These are phyloP conservation scores for Dittrichia graveolens DNA, from an alignment of 129 eudicot genomes.

Conservation along the genomic window DNA sequence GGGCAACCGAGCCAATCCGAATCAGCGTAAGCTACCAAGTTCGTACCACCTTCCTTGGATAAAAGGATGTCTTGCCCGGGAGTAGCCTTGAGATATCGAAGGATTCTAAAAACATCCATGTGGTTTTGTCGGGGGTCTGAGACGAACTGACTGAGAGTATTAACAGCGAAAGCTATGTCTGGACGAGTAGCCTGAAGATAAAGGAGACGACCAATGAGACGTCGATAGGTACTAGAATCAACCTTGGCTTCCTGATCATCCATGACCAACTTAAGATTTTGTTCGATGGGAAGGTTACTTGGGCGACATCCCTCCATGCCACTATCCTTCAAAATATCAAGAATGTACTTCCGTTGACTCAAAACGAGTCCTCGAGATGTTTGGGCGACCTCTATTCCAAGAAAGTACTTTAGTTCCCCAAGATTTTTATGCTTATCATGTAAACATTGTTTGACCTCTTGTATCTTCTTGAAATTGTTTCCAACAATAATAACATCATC, in stretches of 20 bases:
- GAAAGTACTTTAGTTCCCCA: neutral
- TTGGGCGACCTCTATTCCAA: conserved; percentile 4
- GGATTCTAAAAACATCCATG: neutral
- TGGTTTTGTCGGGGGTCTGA: neutral
- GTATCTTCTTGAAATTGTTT: neutral
- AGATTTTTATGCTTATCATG: conserved; percentile 6
- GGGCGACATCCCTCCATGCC: neutral
- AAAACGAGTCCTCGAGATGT: neutral
- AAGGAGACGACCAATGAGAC: neutral
- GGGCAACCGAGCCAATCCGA: neutral
- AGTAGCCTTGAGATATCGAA: neutral
- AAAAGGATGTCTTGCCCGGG: neutral
- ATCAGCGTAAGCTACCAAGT: neutral
- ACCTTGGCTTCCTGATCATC: neutral
- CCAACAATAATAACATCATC: conserved; percentile 12
- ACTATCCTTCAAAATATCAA: neutral
- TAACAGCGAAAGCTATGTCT: neutral
- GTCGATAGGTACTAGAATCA: neutral
- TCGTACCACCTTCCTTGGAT: neutral
- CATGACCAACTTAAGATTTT: neutral
- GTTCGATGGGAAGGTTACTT: neutral
- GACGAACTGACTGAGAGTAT: neutral
- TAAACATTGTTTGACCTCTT: neutral
- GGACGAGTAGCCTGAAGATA: neutral
- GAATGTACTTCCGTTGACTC: neutral